These are phyloP conservation scores for Gardenia jasminoides DNA, from an alignment of 257 asterid genomes.

Conservation along the genomic window DNA sequence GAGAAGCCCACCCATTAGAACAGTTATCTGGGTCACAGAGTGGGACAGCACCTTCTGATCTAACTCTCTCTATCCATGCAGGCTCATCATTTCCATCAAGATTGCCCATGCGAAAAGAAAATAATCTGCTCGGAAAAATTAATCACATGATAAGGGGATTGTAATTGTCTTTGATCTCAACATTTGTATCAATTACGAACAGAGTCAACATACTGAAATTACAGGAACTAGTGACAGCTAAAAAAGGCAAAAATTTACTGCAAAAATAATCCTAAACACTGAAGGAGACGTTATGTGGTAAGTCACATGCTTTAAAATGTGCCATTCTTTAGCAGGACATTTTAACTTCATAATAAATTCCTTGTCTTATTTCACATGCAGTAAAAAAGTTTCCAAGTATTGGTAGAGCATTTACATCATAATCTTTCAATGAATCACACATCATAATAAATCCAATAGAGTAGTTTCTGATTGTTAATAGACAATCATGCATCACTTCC, in stretches of 20 bases:
- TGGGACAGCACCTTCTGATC: conserved; percentile 73
- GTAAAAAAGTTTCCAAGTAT: neutral
- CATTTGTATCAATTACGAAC: neutral
- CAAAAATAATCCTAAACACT: neutral
- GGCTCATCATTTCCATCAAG: conserved; percentile 36
- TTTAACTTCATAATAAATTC: neutral
- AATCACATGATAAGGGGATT: conserved; percentile 1
- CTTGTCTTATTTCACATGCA: neutral
- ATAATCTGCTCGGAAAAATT: conserved; percentile 16
- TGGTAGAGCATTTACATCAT: neutral
- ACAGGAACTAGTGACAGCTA: neutral
- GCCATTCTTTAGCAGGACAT: neutral
- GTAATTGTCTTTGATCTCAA: neutral
- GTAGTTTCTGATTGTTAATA: too few relatives aligned
- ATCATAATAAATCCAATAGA: too few relatives aligned
- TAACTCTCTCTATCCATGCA: conserved; percentile 67
- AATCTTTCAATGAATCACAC: neutral
- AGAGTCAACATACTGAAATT: too few relatives aligned
- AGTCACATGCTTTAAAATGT: neutral
- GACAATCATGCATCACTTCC: too few relatives aligned
- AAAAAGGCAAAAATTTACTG: too few relatives aligned
- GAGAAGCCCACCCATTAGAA: conserved; percentile 82
- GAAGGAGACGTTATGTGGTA: neutral
- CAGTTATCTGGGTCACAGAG: conserved; percentile 53
- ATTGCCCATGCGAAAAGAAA: conserved; percentile 41